Percentiles rank a stretch among this genome's conserved stretches.
These are phyloP conservation scores for Nannizziopsis arthrosporioides DNA, from an alignment of 2,329 filamentous ascomycete genomes.

Conservation along the genomic window DNA sequence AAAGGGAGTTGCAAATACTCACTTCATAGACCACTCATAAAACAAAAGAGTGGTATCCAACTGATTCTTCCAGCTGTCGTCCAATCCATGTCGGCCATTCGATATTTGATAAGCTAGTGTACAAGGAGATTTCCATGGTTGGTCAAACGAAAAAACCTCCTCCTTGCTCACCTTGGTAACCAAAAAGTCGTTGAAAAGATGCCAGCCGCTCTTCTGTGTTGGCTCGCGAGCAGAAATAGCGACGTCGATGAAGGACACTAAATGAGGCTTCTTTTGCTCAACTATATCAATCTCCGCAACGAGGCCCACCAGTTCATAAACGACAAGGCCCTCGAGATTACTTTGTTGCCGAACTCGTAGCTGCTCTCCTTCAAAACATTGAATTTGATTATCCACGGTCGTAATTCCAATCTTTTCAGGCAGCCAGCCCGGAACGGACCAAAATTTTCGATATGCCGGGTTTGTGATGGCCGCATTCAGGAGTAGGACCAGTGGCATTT, in stretches of 20 bases:
- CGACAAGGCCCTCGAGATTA: conserved; percentile 65
- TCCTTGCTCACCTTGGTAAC: conserved; percentile 68
- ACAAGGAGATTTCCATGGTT: conserved; percentile 84
- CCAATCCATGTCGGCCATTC: conserved; percentile 65
- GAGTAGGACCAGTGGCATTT: conserved; percentile 73
- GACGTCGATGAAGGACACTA: conserved; percentile 86
- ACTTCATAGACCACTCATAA: conserved; percentile 51
- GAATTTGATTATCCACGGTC: conserved; percentile 80
- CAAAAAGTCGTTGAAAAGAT: conserved; percentile 94
- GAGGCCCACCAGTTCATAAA: conserved; percentile 85
- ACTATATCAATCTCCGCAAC: conserved; percentile 82
- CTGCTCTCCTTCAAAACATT: conserved; percentile 89
- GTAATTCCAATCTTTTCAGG: conserved; percentile 91
- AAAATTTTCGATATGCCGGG: conserved; percentile 58
- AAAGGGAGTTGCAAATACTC: conserved; percentile 16
- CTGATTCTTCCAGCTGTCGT: conserved; percentile 71
- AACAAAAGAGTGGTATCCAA: conserved; percentile 80
- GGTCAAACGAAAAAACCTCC: conserved; percentile 81
- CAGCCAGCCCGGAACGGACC: conserved; percentile 82
- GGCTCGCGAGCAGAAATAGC: conserved; percentile 33
- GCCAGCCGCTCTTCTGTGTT: conserved; percentile 63
- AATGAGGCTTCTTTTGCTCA: conserved; percentile 74
- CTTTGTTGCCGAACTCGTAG: conserved; percentile 67
- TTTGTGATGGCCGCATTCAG: conserved; percentile 68
- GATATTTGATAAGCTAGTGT: conserved; percentile 80